Evolutionary conservation across 768 basidiomycete species (phyloP).

Genomic region (Leccinum boreale): DNA sequence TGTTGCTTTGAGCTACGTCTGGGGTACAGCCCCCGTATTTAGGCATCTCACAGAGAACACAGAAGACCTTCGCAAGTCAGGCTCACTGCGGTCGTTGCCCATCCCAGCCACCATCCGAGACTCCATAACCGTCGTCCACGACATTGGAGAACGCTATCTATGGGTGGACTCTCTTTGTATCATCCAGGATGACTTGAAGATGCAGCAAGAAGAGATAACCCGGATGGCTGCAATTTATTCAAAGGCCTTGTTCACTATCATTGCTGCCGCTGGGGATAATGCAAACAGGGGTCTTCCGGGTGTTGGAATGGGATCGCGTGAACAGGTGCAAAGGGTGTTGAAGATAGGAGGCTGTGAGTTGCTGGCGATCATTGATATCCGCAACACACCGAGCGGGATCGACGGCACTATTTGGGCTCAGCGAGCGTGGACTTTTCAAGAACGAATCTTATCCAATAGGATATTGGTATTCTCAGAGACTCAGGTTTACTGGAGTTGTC

Average conservation of each 20-base stretch:
- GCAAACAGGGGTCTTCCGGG: conserved; percentile 14
- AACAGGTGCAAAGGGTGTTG: conserved; percentile 6
- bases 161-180: conserved; percentile 29
- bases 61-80: conserved; percentile 2
- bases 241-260: conserved; percentile 16
- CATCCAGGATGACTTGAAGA: conserved; percentile 16
- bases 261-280: conserved; percentile 13
- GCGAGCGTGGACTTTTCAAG: conserved; percentile 21
- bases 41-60: conserved; percentile 8
- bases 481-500: conserved; percentile 19
- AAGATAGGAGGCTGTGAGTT: conserved; percentile 10
- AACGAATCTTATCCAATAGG: conserved; percentile 15
- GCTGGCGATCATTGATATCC: conserved; percentile 8
- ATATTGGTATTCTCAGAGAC: conserved; percentile 16
- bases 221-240: conserved; percentile 25
- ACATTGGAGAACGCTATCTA: conserved; percentile 24
- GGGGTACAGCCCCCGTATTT: conserved; percentile 13
- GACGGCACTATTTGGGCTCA: conserved; percentile 8
- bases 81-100: background rate
- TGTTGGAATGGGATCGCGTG: background rate
- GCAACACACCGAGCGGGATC: background rate
- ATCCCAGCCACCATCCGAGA: conserved; percentile 24
- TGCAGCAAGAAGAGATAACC: conserved; percentile 17
- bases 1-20: conserved; percentile 24
- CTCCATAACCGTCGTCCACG: conserved; percentile 17